Evolutionary conservation across 208 protist genomes (phyloP).

Genomic region (Trypanosomatidae sp.): DNA sequence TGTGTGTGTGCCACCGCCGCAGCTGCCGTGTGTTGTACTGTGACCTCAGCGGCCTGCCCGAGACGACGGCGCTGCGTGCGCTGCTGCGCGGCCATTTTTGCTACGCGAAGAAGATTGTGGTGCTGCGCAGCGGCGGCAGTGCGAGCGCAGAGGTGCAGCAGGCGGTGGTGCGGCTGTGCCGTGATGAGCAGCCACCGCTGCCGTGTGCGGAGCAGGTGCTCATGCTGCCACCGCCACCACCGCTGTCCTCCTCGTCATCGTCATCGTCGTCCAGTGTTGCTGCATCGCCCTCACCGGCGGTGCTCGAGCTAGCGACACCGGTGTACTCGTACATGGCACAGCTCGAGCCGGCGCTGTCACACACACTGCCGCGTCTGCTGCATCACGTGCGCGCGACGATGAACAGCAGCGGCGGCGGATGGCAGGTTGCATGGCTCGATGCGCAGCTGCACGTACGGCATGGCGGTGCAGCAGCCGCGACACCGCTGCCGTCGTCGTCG

Average conservation of each 20-base stretch:
- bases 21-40: slow-evolving; percentile 47
- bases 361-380: slow-evolving; percentile 20
- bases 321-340: slow-evolving; percentile 75
- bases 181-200: slow-evolving; percentile 52
- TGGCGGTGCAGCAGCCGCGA: too few relatives aligned
- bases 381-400: slow-evolving; percentile 42
- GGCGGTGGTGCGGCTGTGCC: slow-evolving; percentile 48
- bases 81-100: slow-evolving; percentile 47
- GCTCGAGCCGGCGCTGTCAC: slow-evolving; percentile 43
- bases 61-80: slow-evolving; percentile 36
- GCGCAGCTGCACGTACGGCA: slow-evolving; percentile 51
- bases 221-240: too few relatives aligned
- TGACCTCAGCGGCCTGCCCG: slow-evolving; percentile 61
- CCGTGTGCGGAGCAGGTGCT: slow-evolving; percentile 69
- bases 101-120: slow-evolving; percentile 70
- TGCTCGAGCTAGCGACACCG: slow-evolving; percentile 65
- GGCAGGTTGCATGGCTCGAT: slow-evolving; percentile 83
- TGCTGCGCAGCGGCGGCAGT: slow-evolving; percentile 18
- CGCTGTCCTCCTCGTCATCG: too few relatives aligned
- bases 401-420: slow-evolving; percentile 48
- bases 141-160: slow-evolving; percentile 35
- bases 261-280: too few relatives aligned
- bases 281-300: slow-evolving; percentile 4
- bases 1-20: too few relatives aligned
- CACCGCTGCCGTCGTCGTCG: too few relatives aligned